Conservation (phyloP, 345 rosid species). For the Acer yangbiense region DNA sequence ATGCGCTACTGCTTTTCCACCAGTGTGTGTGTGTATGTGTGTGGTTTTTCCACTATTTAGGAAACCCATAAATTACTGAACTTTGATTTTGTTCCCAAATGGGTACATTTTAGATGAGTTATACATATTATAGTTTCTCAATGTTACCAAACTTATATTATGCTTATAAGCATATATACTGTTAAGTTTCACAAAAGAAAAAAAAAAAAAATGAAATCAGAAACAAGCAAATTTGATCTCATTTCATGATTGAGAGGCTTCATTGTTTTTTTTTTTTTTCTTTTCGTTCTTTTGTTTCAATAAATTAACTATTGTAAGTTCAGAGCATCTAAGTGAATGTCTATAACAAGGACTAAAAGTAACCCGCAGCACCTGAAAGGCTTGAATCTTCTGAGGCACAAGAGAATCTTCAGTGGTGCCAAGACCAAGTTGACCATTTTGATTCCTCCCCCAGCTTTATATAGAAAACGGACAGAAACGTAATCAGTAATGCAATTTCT, state of each 20-base stretch:
- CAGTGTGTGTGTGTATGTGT: neutral
- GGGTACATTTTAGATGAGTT: neutral
- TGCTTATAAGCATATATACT: neutral
- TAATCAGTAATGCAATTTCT: constrained; percentile 4
- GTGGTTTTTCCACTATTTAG: too few relatives aligned
- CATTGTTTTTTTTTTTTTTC: neutral
- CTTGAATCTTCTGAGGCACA: constrained; percentile 84
- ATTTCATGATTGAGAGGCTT: neutral
- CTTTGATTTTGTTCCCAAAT: neutral
- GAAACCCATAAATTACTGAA: too few relatives aligned
- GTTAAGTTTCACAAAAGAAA: neutral
- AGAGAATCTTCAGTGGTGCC: constrained; percentile 86
- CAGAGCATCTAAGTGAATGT: constrained; percentile 10
- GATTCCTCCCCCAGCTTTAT: constrained; percentile 98
- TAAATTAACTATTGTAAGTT: neutral
- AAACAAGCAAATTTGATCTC: neutral
- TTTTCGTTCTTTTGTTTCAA: neutral
- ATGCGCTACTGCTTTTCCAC: neutral
- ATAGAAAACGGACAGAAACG: constrained; percentile 12
- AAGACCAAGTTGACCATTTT: constrained; percentile 99
- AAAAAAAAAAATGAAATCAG: neutral
- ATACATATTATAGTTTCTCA: neutral
- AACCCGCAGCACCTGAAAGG: constrained; percentile 65
- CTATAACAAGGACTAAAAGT: neutral
- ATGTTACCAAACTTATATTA: neutral